These are phyloP conservation scores for Elsinoe perseae DNA, from an alignment of 2,329 filamentous ascomycete genomes.

Conservation along the genomic window DNA sequence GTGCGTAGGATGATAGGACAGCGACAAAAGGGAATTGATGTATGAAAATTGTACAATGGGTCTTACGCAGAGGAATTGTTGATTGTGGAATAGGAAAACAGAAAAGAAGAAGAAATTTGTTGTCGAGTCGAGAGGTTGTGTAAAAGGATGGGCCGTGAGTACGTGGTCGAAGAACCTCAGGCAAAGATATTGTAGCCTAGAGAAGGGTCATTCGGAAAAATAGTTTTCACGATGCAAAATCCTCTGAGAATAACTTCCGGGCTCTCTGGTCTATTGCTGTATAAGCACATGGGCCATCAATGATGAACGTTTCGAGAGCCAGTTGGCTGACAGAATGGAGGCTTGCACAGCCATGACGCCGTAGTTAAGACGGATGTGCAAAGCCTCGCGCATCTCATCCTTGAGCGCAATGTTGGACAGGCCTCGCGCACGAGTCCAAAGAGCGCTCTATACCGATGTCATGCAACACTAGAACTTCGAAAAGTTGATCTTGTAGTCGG, in stretches of 20 bases:
- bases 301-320: constrained; percentile 2
- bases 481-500: background rate
- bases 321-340: constrained; percentile 9
- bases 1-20: background rate
- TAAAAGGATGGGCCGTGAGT: background rate
- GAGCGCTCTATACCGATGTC: background rate
- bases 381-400: constrained; percentile 1
- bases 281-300: background rate
- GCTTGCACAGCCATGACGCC: constrained; percentile 12
- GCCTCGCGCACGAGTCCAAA: background rate
- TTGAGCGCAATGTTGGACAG: background rate
- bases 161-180: constrained; percentile 7
- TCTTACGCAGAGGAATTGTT: background rate
- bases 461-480: background rate
- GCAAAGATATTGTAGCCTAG: constrained; percentile 13
- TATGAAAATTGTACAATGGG: background rate
- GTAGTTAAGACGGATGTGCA: background rate
- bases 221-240: background rate
- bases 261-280: background rate
- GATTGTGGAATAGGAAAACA: background rate
- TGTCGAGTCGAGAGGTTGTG: background rate
- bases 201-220: background rate
- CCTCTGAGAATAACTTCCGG: background rate
- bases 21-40: background rate
- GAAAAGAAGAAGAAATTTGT: background rate